Evolutionary conservation across 2,329 filamentous ascomycete species (phyloP), one percentile per base, ranked within the genome.

Genomic region (Alternaria infectoria): DNA sequence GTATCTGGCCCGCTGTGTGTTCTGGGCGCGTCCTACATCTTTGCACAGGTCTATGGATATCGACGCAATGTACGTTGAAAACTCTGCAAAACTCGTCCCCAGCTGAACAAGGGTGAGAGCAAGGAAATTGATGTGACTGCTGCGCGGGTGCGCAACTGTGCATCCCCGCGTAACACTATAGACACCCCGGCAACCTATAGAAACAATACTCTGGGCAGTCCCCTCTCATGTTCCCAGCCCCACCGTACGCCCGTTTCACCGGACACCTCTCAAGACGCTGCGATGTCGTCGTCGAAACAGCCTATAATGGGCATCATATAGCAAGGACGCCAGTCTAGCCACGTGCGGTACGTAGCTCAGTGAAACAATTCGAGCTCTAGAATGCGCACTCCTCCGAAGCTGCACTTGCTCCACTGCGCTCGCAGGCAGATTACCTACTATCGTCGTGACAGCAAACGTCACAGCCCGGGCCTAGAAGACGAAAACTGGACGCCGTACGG

Each of bases 261-360:
- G 49, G 61, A 59, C 43, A 54, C 19, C 44, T 54, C 47, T 59
- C 57, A 59, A 59, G 62, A 62, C 50, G 63, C 59, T 61, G 65
- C 62, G 51, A 56, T 61, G 60, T 55, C 62, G 66, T 70, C 71
- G 66, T 70, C 71, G 69, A 72, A 73, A 73, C 69, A 66, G 45
- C 61, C 69, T 70, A 71, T 72, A 65, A 44, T 47, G 21, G 50
- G 47, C 52, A 44, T 59, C 36, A 51, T 68, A 68, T 64, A 52
- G 44, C 55, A 56, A 55, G 60, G 59, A 40, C 40, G 52, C 52
- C 21, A 66, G 57, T 62, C 54, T 64, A 54, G 51, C 54, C 57
- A 28, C 49, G 25, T 36, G 55, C 40, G 26, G 28, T 30, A 59
- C 46, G 44, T 57, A 50, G 36, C 54, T 57, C 55, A 57, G 56